A percentile compares a stretch with the other conserved stretches of the same genome.
Evolutionary conservation across 148 eudicot genomes (phyloP).

Genomic region (Hydrangea macrophylla): DNA sequence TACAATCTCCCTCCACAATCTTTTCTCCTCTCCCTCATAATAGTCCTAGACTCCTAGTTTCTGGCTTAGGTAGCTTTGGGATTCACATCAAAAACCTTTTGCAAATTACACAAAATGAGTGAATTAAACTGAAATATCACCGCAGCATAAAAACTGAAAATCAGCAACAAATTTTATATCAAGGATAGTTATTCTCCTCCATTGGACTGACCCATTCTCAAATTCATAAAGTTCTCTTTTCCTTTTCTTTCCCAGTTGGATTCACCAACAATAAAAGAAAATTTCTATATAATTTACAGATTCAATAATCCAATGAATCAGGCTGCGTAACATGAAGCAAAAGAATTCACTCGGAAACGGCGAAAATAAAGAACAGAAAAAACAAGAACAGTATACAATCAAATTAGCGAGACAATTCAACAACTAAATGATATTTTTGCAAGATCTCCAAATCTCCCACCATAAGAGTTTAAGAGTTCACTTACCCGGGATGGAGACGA

Average conservation of each 20-base stretch:
- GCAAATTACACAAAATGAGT: too few relatives aligned
- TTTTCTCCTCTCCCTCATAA: too few relatives aligned
- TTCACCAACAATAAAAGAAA: background rate
- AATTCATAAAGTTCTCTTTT: background rate
- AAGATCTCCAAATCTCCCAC: background rate
- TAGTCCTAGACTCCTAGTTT: too few relatives aligned
- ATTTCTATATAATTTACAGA: constrained; percentile 1
- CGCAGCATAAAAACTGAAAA: background rate
- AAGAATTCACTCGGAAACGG: background rate
- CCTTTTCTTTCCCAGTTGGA: background rate
- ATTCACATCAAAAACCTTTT: too few relatives aligned
- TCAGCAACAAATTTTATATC: background rate
- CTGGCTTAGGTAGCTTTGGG: too few relatives aligned
- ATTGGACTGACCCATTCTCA: background rate
- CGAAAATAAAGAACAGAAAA: too few relatives aligned
- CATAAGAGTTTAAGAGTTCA: background rate
- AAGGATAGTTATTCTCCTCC: background rate
- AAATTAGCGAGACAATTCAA: background rate
- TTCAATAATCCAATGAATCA: background rate
- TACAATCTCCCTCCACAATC: too few relatives aligned
- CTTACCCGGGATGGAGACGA: constrained; percentile 5
- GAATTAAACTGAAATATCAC: too few relatives aligned
- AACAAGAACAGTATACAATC: background rate
- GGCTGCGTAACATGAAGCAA: background rate
- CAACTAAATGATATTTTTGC: background rate